phyloP scores from a whole-genome alignment of 2,329 filamentous ascomycete genomes.

The Colletotrichum agaves region DNA sequence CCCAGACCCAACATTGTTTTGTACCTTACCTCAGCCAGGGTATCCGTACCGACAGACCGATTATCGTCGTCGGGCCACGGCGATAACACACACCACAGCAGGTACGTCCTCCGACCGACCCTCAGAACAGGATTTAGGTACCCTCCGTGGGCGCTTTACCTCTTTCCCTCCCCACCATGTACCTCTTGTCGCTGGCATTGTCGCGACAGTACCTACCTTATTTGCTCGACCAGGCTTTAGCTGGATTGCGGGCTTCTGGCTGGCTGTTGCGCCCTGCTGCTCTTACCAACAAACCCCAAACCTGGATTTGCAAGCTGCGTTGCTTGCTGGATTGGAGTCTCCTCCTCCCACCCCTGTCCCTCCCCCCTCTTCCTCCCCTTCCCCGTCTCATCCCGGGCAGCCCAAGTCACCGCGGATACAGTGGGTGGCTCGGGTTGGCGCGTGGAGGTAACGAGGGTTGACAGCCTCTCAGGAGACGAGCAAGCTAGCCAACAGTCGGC shows the following conservation, averaged over 20 bases:
- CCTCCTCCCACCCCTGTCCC: slow-evolving; percentile 21
- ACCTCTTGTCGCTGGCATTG: not conserved
- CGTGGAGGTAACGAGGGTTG: slow-evolving; percentile 32
- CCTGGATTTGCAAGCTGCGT: slow-evolving; percentile 23
- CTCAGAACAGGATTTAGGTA: slow-evolving; percentile 14
- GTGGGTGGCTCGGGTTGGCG: slow-evolving; percentile 32
- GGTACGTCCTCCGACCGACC: slow-evolving; percentile 17
- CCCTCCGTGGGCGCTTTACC: not conserved
- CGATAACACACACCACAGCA: slow-evolving; percentile 4
- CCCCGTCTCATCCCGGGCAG: slow-evolving; percentile 28
- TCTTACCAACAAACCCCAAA: slow-evolving; percentile 24
- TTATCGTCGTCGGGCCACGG: slow-evolving; percentile 28
- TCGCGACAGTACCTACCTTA: not conserved
- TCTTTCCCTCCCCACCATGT: slow-evolving; percentile 1
- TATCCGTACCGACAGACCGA: slow-evolving; percentile 23
- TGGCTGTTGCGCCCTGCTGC: not conserved
- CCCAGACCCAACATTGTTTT: not conserved
- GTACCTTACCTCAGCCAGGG: slow-evolving; percentile 11
- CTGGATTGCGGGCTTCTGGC: not conserved
- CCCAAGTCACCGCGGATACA: slow-evolving; percentile 33
- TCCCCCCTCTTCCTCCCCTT: slow-evolving; percentile 17
- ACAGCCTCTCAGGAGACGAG: slow-evolving; percentile 34
- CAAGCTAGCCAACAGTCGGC: slow-evolving; percentile 37
- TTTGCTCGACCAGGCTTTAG: not conserved
- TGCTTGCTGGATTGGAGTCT: slow-evolving; percentile 15